Percentiles rank a stretch among this genome's conserved stretches.
Conservation (phyloP, 106 monocot genomes). For the Allium cepa region DNA sequence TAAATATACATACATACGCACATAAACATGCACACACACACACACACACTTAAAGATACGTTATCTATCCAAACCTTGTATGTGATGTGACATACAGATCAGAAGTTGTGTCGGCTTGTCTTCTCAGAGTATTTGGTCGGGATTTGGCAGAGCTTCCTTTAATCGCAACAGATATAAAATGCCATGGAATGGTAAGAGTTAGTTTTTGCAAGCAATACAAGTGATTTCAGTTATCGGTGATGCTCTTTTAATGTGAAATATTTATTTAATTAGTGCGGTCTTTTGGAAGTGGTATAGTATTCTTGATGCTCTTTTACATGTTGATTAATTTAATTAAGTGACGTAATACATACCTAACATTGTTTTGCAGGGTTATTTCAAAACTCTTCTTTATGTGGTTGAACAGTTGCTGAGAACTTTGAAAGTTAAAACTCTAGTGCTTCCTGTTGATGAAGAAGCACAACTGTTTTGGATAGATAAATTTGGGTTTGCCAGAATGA, state of each 20-base stretch:
- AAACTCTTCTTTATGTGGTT: conserved; percentile 23
- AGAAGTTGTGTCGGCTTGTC: conserved; percentile 40
- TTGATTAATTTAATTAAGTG: too few relatives aligned
- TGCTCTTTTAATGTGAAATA: too few relatives aligned
- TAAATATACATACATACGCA: too few relatives aligned
- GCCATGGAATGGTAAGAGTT: conserved; percentile 37
- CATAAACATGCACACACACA: too few relatives aligned
- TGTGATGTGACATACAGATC: conserved; percentile 27
- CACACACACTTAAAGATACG: too few relatives aligned
- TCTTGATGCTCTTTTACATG: too few relatives aligned
- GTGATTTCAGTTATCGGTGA: too few relatives aligned
- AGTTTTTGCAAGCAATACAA: too few relatives aligned
- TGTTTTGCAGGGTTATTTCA: conserved; percentile 28
- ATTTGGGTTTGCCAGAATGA: conserved; percentile 27
- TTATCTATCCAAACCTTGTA: background rate
- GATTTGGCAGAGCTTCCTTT: conserved; percentile 61
- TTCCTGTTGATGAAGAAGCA: conserved; percentile 19
- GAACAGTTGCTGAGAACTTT: conserved; percentile 18
- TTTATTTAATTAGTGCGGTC: too few relatives aligned
- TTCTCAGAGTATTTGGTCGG: conserved; percentile 51
- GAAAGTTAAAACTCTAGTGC: conserved; percentile 16
- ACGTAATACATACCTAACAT: background rate
- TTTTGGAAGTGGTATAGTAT: too few relatives aligned
- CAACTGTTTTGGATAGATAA: conserved; percentile 36
- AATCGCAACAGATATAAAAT: conserved; percentile 36